phyloP scores from a whole-genome alignment of 768 basidiomycete genomes.

The Chalciporus chontae region DNA sequence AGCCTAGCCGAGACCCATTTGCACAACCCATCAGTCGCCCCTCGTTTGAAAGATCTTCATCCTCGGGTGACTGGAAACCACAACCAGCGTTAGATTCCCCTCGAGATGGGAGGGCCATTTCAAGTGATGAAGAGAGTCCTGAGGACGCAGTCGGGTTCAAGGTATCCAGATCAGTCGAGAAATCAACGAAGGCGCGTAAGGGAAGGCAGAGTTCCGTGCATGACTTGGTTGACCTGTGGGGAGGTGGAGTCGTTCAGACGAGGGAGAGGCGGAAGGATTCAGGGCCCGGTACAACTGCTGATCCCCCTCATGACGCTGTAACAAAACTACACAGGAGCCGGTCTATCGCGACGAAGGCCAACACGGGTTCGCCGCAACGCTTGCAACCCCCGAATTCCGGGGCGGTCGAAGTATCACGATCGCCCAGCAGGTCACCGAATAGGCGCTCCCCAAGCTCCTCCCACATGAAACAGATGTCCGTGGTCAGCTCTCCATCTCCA shows the following conservation, averaged over 20 bases:
- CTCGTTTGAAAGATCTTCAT: conserved; percentile 22
- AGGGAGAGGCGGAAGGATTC: conserved; percentile 42
- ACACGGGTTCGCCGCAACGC: conserved; percentile 24
- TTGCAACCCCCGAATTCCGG: conserved; percentile 18
- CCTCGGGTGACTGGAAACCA: conserved; percentile 48
- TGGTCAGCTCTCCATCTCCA: conserved; percentile 20
- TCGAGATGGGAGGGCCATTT: conserved; percentile 36
- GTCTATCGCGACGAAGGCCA: conserved; percentile 19
- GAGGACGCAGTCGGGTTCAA: conserved; percentile 40
- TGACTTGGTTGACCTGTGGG: conserved; percentile 77
- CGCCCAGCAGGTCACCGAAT: conserved; percentile 29
- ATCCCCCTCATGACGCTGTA: conserved; percentile 12
- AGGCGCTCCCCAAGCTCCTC: conserved; percentile 26
- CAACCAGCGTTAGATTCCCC: conserved; percentile 29
- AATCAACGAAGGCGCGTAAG: conserved; percentile 31
- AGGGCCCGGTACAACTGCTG: conserved; percentile 14
- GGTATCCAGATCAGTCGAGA: conserved; percentile 20
- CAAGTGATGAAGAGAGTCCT: conserved; percentile 56
- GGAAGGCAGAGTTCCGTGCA: conserved; percentile 80
- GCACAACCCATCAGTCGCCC: conserved; percentile 7
- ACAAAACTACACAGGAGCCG: conserved; percentile 19
- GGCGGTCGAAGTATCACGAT: conserved; percentile 18
- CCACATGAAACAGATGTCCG: conserved; percentile 31
- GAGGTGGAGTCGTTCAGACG: conserved; percentile 45
- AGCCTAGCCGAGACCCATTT: conserved; percentile 8